phyloP scores from a whole-genome alignment of 257 asterid genomes.

The Solanum appendiculatum region DNA sequence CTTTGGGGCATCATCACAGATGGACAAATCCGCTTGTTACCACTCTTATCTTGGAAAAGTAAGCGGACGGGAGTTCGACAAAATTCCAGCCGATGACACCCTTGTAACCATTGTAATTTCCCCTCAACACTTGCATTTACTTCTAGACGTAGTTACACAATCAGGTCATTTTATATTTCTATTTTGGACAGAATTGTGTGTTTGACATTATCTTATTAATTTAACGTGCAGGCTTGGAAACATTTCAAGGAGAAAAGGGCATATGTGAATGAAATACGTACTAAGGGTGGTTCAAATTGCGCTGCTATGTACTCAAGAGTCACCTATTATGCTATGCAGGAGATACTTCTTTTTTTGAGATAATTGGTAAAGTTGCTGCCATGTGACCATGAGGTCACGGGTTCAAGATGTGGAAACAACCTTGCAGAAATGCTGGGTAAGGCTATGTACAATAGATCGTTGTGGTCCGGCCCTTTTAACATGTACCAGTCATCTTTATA shows the following conservation, averaged over 20 bases:
- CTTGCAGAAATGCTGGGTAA: no score
- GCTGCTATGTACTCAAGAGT: conserved; percentile 2
- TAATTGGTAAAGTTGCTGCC: no score
- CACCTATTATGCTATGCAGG: neutral
- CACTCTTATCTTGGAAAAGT: conserved; percentile 1
- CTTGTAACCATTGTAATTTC: conserved; percentile 1
- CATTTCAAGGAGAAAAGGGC: neutral
- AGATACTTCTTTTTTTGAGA: no score
- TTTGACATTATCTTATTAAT: neutral
- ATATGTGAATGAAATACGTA: neutral
- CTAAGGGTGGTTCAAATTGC: conserved; percentile 4
- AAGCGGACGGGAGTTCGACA: neutral
- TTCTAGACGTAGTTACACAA: neutral
- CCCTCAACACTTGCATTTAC: neutral
- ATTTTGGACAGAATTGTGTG: neutral
- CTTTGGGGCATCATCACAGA: no score
- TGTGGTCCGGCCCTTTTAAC: no score
- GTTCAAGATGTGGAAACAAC: no score
- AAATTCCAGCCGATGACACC: neutral
- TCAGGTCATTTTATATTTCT: no score
- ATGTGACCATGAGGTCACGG: no score
- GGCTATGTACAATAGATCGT: no score
- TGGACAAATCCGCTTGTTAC: no score
- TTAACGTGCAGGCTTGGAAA: conserved; percentile 6
- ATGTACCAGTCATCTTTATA: no score